Evolutionary conservation across 441 rosid genomes (phyloP), one percentile per base, ranked within the genome.

Genomic region (Gossypium schwendimanii): DNA sequence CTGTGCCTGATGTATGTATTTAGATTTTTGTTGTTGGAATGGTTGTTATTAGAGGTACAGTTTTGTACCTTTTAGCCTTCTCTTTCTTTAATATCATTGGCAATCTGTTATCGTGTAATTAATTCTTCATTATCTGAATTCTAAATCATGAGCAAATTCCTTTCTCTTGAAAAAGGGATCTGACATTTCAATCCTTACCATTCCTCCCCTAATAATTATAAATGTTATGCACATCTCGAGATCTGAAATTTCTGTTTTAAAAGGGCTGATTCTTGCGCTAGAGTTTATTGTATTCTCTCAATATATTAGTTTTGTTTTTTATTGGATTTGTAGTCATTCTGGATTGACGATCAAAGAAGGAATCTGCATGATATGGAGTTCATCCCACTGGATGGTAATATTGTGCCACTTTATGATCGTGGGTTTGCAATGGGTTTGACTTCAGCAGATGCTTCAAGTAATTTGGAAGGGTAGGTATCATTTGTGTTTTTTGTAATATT

Each of bases 401-500:
- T 60, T 14, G 89, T 88, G 71, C 99, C 99, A 55, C 90, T 89
- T 72, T 96, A 96, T 88, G 94, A 96, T 73, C 99, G 99, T 78
- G 93, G 90, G 77, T 91, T 79, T 81, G 74, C 91, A 24, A 69
- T 91, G 73, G 97, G 98, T 72, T 88, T 96, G 89, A 88, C 89
- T 74, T 83, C 89, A 74, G 81, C 82, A 14, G 84, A 77, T 86
- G 92, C 85, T 71, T 78, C 86, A 61, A 85, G 74, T 81, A 93
- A 88, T 84, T 63, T 75, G 57, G 96, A 90, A 79, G 87, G 95
- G 99, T 93, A 89, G 80, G 61, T 74, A 45, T 58, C 5, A 24
- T 33, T 9, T 58, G n/a, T 2, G 23, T 17, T 58, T 58, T 59
- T 24, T 24, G 15, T 23, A 47, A 47, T 47, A 47, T 47, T 66